phyloP scores from a whole-genome alignment of 2,329 filamentous ascomycete species.

The Monosporascus sp. region DNA sequence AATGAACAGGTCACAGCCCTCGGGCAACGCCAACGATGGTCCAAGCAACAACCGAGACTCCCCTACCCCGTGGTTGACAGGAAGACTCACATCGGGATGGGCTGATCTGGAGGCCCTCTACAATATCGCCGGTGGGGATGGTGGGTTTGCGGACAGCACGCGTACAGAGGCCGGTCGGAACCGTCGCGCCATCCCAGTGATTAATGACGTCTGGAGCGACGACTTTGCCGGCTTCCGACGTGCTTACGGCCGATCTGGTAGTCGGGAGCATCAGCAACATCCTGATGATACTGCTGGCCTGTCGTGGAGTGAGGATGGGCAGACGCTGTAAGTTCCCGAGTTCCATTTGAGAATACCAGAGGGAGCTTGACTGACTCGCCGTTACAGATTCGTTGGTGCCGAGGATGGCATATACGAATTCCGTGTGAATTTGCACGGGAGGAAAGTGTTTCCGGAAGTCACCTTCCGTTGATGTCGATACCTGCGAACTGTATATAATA shows the following conservation, averaged over 20 bases:
- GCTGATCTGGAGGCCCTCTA: conserved; percentile 38
- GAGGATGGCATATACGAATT: conserved; percentile 75
- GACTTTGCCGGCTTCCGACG: conserved; percentile 21
- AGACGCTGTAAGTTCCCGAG: conserved; percentile 45
- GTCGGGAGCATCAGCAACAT: conserved; percentile 37
- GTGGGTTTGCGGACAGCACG: conserved; percentile 18
- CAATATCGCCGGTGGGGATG: conserved; percentile 24
- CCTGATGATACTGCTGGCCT: conserved; percentile 56
- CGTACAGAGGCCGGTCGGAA: conserved; percentile 21
- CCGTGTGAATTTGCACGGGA: conserved; percentile 55
- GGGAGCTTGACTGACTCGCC: conserved; percentile 14
- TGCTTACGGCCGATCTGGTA: conserved; percentile 20
- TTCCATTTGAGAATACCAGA: neutral
- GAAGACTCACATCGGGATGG: conserved; percentile 29
- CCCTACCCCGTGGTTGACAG: conserved; percentile 18
- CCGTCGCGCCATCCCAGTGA: conserved; percentile 23
- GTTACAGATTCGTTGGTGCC: conserved; percentile 52
- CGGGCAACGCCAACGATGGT: conserved; percentile 12
- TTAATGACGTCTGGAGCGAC: conserved; percentile 27
- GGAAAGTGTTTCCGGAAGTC: conserved; percentile 55
- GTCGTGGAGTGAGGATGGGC: conserved; percentile 57
- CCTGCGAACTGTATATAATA: neutral
- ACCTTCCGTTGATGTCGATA: conserved; percentile 38
- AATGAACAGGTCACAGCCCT: conserved; percentile 14
- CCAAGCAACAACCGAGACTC: conserved; percentile 16